Evolutionary conservation across 2,329 filamentous ascomycete species (phyloP).

Genomic region (Botrytis deweyae): DNA sequence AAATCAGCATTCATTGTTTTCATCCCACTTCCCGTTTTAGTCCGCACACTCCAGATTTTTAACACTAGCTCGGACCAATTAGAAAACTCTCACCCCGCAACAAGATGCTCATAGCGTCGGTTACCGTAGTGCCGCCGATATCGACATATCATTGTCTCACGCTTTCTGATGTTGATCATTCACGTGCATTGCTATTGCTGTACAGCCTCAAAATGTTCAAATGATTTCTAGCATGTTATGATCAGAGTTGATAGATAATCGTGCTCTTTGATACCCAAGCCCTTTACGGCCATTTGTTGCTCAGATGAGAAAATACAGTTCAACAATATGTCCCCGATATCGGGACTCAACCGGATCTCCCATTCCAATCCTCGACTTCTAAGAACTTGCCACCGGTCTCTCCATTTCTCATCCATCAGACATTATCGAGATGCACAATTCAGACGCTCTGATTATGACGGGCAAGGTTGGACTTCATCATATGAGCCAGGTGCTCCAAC

Average conservation of each 20-base stretch:
- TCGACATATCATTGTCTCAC: neutral
- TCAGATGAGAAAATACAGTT: constrained; percentile 17
- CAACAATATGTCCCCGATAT: constrained; percentile 20
- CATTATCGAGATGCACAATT: constrained; percentile 28
- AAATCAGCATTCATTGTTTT: neutral
- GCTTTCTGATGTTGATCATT: neutral
- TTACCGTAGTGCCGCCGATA: neutral
- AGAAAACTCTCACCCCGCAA: constrained; percentile 13
- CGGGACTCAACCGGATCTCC: constrained; percentile 14
- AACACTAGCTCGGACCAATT: constrained; percentile 6
- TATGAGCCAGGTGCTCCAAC: constrained; percentile 64
- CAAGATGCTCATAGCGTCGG: neutral
- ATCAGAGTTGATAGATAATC: neutral
- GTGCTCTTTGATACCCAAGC: neutral
- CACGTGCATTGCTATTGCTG: constrained; percentile 5
- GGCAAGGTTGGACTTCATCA: constrained; percentile 56
- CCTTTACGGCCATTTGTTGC: neutral
- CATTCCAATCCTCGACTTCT: constrained; percentile 25
- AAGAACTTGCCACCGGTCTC: constrained; percentile 8
- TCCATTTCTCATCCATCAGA: neutral
- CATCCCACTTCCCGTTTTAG: constrained; percentile 2
- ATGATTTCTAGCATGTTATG: neutral
- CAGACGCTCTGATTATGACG: constrained; percentile 57
- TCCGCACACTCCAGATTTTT: constrained; percentile 5
- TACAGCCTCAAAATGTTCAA: neutral